These are phyloP conservation scores for Alloascoidea africana DNA, from an alignment of 805 yeast species.

Conservation along the genomic window DNA sequence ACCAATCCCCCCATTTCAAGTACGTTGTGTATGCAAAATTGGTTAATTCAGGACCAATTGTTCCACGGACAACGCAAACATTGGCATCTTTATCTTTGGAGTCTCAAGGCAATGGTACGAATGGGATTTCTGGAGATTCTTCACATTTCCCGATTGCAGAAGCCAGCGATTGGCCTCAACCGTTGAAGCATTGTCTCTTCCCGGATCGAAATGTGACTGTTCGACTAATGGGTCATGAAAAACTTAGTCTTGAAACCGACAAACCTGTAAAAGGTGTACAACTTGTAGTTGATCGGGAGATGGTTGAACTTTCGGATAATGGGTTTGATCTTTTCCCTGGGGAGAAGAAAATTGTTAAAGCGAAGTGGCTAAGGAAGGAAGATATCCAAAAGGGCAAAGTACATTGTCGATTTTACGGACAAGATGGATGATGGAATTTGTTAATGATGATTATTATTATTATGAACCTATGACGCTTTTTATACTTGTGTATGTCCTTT, in stretches of 20 bases:
- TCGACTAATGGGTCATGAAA: conserved; percentile 13
- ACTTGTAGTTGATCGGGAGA: conserved; percentile 14
- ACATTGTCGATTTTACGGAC: too few species aligned
- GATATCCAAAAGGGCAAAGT: background rate
- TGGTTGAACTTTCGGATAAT: conserved; percentile 23
- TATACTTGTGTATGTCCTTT: too few species aligned
- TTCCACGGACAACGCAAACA: too few species aligned
- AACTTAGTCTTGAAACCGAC: conserved; percentile 14
- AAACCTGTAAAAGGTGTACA: conserved; percentile 31
- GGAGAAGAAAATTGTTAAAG: conserved; percentile 9
- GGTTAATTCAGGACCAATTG: too few species aligned
- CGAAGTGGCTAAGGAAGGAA: conserved; percentile 4
- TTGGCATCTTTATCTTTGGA: too few species aligned
- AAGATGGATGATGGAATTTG: too few species aligned
- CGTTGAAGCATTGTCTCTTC: conserved; percentile 23
- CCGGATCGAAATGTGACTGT: conserved; percentile 14
- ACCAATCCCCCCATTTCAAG: background rate
- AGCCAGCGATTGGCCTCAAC: conserved; percentile 36
- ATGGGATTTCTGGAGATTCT: too few species aligned
- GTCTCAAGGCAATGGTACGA: too few species aligned
- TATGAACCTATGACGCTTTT: too few species aligned
- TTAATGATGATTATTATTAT: too few species aligned
- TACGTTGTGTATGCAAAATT: conserved; percentile 10
- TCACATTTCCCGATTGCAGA: conserved; percentile 16
- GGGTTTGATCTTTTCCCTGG: conserved; percentile 34